phyloP scores from a whole-genome alignment of 495 filamentous ascomycete genomes.

The Trichoderma virens region DNA sequence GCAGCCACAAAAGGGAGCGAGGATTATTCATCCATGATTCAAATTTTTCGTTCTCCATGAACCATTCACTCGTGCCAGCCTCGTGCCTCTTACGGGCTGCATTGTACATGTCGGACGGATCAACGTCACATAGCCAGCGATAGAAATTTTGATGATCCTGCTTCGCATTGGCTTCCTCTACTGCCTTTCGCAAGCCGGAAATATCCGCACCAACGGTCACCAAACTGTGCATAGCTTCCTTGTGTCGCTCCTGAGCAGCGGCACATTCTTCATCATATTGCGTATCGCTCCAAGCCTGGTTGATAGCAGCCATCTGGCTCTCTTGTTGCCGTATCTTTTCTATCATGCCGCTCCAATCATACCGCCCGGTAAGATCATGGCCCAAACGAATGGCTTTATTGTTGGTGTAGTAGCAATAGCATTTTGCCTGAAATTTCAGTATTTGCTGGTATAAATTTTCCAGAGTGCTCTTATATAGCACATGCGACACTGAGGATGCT shows the following conservation, averaged over 20 bases:
- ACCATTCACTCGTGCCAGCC: not conserved
- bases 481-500: too few species aligned
- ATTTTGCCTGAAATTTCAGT: not conserved
- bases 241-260: not conserved
- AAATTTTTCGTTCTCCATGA: not conserved
- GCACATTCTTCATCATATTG: not conserved
- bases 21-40: not conserved
- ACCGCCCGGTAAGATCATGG: not conserved
- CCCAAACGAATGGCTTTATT: not conserved
- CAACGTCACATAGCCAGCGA: not conserved
- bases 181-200: not conserved
- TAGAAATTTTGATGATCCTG: not conserved
- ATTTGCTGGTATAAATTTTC: not conserved
- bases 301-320: not conserved
- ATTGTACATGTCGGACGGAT: not conserved
- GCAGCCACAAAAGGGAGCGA: not conserved
- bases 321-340: not conserved
- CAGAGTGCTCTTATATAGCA: not conserved
- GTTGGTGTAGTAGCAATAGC: not conserved
- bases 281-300: not conserved
- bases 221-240: not conserved
- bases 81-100: not conserved
- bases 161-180: not conserved
- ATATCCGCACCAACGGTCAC: not conserved
- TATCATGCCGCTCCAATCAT: not conserved